Evolutionary conservation across 768 basidiomycete species (phyloP).

Genomic region (Trametopsis cervina): DNA sequence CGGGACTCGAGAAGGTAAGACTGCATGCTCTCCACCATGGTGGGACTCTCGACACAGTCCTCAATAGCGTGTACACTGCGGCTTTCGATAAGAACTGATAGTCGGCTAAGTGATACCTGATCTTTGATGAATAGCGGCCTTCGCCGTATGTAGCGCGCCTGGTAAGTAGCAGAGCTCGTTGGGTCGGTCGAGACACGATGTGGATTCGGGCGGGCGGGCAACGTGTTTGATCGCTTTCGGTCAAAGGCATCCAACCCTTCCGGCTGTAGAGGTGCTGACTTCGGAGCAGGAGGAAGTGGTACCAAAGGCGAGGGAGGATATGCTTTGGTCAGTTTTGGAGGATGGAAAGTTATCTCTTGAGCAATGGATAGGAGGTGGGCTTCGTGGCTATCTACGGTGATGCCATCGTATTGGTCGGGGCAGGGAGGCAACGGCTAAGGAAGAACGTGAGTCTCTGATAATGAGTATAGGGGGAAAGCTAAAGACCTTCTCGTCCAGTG

Average conservation of each 20-base stretch:
- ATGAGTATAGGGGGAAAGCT: no score
- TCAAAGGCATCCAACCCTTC: no score
- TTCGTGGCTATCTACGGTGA: no score
- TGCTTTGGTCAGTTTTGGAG: neutral
- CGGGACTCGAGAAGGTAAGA: no score
- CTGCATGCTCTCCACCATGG: constrained; percentile 15
- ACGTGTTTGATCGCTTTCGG: neutral
- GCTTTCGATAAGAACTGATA: constrained; percentile 33
- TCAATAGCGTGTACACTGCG: constrained; percentile 29
- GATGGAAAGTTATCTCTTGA: constrained; percentile 24
- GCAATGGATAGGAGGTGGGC: constrained; percentile 33
- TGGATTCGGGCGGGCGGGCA: neutral
- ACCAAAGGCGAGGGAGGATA: constrained; percentile 2
- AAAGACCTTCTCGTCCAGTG: neutral
- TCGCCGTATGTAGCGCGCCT: constrained; percentile 23
- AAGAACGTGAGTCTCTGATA: no score
- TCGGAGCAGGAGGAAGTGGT: constrained; percentile 7
- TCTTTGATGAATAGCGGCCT: constrained; percentile 36
- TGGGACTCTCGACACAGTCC: constrained; percentile 22
- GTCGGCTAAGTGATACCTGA: constrained; percentile 25
- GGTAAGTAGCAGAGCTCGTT: constrained; percentile 2
- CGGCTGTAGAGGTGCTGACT: neutral
- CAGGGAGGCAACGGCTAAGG: neutral
- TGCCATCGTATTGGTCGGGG: no score
- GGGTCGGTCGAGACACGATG: neutral